Evolutionary conservation across 139 green algal genomes (phyloP), one percentile per base, ranked within the genome.

Genomic region (Auxenochlorella pyrenoidosa): DNA sequence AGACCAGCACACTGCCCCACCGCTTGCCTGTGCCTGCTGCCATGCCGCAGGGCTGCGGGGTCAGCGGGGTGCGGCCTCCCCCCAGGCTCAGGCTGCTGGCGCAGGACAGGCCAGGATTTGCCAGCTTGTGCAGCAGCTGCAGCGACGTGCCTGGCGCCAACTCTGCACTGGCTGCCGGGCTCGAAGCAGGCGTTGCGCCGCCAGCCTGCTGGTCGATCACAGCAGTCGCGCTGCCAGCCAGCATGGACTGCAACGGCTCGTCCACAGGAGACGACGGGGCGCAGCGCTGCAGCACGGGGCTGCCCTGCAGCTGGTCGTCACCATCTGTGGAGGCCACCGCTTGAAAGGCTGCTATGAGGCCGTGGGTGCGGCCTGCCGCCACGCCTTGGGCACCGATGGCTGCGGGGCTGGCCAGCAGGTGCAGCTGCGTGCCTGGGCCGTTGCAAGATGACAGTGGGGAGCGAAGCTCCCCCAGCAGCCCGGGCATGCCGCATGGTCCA

Each of bases 311-410:
- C 51, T 72, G 78, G 13, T 83, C 34, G 4, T 38, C 34, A 2
- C 15, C 36, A 66, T n/a, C 22, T 30, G 13, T 40, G 76, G 32
- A 5, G 18, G 78, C 78, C 32, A 83, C 78, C 0, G 78, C 78
- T 4, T 83, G 78, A 34, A 83, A 83, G 78, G 78, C 78, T 18
- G 78, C 26, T 5, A 83, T 83, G 5, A 83, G 78, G 78, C 78
- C 51, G 34, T 16, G 51, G 3, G 34, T 34, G 16, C 47, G 54
- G 54, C 54, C 54, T 34, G n/a, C 40, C 41, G 54, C 38, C 51
- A 13, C 44, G 16, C 5, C 44, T 10, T 32, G 6, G 76, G 26
- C 26, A 12, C 44, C 24, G 43, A 3, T n/a, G 28, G 34, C 44
- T 13, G 41, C 43, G 2, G 44, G 43, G 21, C 78, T 71, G 51